phyloP scores from a whole-genome alignment of 495 filamentous ascomycete genomes.

The Talaromyces adpressus region DNA sequence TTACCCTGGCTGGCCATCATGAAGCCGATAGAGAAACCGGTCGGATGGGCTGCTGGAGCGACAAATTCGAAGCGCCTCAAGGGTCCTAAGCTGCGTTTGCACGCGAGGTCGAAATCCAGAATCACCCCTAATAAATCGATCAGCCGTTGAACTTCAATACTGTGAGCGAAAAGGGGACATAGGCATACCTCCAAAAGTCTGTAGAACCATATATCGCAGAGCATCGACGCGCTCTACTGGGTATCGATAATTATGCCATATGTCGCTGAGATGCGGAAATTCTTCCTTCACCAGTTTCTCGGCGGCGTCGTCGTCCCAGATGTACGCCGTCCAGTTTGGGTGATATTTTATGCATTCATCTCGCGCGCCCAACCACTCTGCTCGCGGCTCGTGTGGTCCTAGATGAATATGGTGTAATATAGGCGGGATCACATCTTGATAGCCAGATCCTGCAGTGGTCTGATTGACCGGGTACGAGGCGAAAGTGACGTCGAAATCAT shows the following conservation, averaged over 20 bases:
- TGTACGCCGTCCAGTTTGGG: constrained; percentile 26
- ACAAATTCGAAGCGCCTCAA: constrained; percentile 33
- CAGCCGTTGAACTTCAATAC: background rate
- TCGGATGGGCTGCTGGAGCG: constrained; percentile 29
- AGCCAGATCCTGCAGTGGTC: constrained; percentile 16
- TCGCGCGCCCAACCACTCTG: constrained; percentile 24
- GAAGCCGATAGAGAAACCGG: constrained; percentile 35
- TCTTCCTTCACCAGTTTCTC: constrained; percentile 50
- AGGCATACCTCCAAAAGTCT: constrained; percentile 55
- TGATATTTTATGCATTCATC: constrained; percentile 29
- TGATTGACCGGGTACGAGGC: constrained; percentile 25
- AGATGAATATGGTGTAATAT: constrained; percentile 33
- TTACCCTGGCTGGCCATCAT: constrained; percentile 32
- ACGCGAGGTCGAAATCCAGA: constrained; percentile 36
- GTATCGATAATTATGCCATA: constrained; percentile 57
- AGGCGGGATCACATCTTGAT: constrained; percentile 25
- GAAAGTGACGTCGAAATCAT: constrained; percentile 33
- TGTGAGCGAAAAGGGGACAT: background rate
- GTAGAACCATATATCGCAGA: constrained; percentile 64
- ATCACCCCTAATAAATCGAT: constrained; percentile 17
- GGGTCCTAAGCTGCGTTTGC: constrained; percentile 29
- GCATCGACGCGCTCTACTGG: constrained; percentile 66
- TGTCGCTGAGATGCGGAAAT: constrained; percentile 64
- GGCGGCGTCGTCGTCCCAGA: constrained; percentile 59
- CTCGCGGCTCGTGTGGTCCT: constrained; percentile 15